Base-by-base conservation (phyloP, 352 stramenopile genomes). In the Phytophthora palmivora region DNA sequence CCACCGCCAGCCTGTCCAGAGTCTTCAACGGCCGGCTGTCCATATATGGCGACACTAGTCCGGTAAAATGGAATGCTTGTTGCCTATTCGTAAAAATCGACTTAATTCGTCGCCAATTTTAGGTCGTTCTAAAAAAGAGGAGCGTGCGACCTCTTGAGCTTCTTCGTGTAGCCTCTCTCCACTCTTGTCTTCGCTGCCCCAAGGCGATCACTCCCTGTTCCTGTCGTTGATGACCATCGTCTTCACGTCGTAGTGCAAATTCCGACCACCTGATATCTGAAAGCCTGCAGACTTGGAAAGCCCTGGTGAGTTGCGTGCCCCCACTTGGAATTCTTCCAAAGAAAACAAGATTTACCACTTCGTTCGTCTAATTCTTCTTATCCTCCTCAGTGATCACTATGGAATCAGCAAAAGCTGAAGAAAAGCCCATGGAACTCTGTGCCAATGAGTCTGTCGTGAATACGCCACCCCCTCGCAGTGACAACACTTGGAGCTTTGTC, bases 401-500 rank as follows among this genome's bases (percentile, higher is more conserved):
- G 63, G 34, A 48, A 16, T 19, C 54, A 2, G 28, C 26, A 7
- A 36, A 38, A 21, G 26, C 38, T 4, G 49, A 74, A 37, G 33
- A 62, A 1, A 53, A 51, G 12, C 53, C 46, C 36, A 65, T 70
- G 63, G 58, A 71, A 7, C 28, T 67, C 21, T 60, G 49, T 49
- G 34, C 45, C 51, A 54, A 59, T 18, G 52, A 70, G 46, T 7
- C 55, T 3, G 42, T 61, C 24, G 32, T 47, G 33, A 48, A 34
- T 12, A 24, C 55, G 21, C 58, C 48, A n/a, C 28, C 43, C 3
- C 7, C 48, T 30, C 50, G 51, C 32, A 64, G 39, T 22, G 58
- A 67, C 28, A 61, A 26, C 28, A 86, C 82, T 12, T 94, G 84
- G 84, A 94, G 56, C 60, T 94, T 94, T 49, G 84, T 94, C 33